Conservation (phyloP, 1,139 yeast species). For the Magnusiomyces paraingens region DNA sequence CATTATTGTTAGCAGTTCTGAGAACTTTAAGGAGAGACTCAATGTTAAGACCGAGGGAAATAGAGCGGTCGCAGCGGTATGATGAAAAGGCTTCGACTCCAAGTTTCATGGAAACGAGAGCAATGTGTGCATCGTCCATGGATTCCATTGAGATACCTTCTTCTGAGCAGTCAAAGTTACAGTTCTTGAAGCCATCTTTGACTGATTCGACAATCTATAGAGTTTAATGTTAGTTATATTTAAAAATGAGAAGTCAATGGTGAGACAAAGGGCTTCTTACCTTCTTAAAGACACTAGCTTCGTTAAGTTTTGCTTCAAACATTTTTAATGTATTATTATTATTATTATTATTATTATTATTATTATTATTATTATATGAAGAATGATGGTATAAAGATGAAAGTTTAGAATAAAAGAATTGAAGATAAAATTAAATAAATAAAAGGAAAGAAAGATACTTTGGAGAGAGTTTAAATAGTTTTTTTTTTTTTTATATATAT, state of each 20-base stretch:
- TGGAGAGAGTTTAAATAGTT: too few relatives aligned
- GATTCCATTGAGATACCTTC: conserved; percentile 96
- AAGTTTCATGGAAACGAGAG: conserved; percentile 79
- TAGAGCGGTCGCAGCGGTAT: conserved; percentile 92
- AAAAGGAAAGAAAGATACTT: too few relatives aligned
- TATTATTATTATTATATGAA: too few relatives aligned
- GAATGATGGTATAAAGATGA: too few relatives aligned
- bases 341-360: too few relatives aligned
- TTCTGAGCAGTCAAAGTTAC: conserved; percentile 95
- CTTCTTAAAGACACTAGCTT: conserved; percentile 85
- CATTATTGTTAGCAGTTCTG: conserved; percentile 87
- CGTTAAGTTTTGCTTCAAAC: conserved; percentile 96
- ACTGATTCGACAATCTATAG: conserved; percentile 72
- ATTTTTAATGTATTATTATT: too few relatives aligned
- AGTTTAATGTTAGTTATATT: conserved; percentile 1
- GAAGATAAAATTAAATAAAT: too few relatives aligned
- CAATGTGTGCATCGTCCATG: conserved; percentile 94
- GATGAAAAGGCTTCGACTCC: conserved; percentile 88
- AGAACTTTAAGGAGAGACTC: conserved; percentile 80
- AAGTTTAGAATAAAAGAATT: too few relatives aligned
- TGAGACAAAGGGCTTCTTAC: conserved; percentile 30
- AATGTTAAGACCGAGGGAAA: conserved; percentile 87
- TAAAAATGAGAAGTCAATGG: neutral
- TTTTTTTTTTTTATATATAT: too few relatives aligned
- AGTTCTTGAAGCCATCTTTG: conserved; percentile 86